Base-by-base conservation (phyloP, 1,139 yeast genomes). In the Torulaspora globosa region DNA sequence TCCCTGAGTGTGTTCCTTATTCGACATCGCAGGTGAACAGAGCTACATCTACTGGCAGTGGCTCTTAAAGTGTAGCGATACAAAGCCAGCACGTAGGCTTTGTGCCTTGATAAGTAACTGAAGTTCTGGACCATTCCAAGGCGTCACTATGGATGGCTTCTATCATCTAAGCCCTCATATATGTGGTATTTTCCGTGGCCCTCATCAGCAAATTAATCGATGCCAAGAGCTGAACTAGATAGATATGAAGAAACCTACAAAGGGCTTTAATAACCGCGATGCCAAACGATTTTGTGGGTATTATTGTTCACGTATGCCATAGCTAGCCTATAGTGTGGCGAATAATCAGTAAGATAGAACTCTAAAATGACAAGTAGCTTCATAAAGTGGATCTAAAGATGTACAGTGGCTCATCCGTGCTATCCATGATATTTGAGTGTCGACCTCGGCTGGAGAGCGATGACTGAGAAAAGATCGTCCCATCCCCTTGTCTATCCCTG, bases 71-170 rank as follows among this genome's bases (percentile, higher is more conserved):
- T 52, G 34, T 53, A 49, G 9, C 65, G 52, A 42, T 58, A 62
- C 44, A 61, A 46, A 4, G 42, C 43, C 15, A 59, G 40, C 11
- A 61, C 64, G 47, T 60, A 56, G 8, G 27, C 30, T 28, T 51
- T 51, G 36, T 62, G 66, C 8, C 44, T 52, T 21, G 43, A 53
- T 27, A 57, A 63, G 57, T 44, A 60, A 59, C 33, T 67, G 54
- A 43, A 69, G 60, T 38, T 75, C 68, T 38, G 59, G 57, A 51
- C 70, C 72, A 24, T 69, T 8, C 5, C 12, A 31, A 16, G 11
- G 2, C 8, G 23, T n/a, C 21, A 31, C 11, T 6, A 14, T 31
- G 21, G 18, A 8, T 10, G 29, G 12, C 12, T 26, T 26, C 29
- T 26, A 11, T 21, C 23, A 21, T 21, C 23, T 21, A 21, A 21